phyloP scores from a whole-genome alignment of 1,284 basidiomycete genomes.

The Moniliophthora roreri region DNA sequence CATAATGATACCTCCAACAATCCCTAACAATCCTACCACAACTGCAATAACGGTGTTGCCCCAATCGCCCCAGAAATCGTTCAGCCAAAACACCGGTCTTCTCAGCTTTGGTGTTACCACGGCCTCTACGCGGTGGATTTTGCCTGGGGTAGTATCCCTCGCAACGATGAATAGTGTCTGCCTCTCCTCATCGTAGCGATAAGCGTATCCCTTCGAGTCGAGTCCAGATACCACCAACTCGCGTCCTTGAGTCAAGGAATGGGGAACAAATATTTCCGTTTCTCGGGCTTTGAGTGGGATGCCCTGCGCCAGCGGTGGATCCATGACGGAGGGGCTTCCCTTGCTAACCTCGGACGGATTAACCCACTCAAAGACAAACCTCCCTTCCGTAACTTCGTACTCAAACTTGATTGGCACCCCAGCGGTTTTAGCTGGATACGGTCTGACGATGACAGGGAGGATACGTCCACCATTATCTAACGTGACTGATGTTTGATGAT shows the following conservation, averaged over 20 bases:
- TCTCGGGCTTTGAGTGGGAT: conserved; percentile 45
- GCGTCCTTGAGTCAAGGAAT: conserved; percentile 54
- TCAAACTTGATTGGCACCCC: conserved; percentile 67
- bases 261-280: conserved; percentile 83
- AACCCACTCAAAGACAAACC: conserved; percentile 63
- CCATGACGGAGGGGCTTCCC: conserved; percentile 20
- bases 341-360: conserved; percentile 28
- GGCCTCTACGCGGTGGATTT: conserved; percentile 49
- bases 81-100: conserved; percentile 50
- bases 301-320: conserved; percentile 40
- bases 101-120: conserved; percentile 51
- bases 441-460: conserved; percentile 74
- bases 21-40: conserved; percentile 20
- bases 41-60: conserved; percentile 38
- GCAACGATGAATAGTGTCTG: conserved; percentile 71
- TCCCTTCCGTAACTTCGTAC: conserved; percentile 71
- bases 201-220: conserved; percentile 38
- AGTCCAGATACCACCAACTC: conserved; percentile 59
- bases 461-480: conserved; percentile 84
- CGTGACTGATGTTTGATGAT: conserved; percentile 55
- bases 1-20: not conserved
- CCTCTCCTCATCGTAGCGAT: conserved; percentile 52
- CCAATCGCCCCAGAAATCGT: conserved; percentile 67
- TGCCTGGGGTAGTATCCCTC: conserved; percentile 40
- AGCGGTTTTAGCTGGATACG: conserved; percentile 78